A percentile compares a stretch with the other conserved stretches of the same genome.
Conservation (phyloP, 805 yeast species). For the Wickerhamomyces kurtzmanii region DNA sequence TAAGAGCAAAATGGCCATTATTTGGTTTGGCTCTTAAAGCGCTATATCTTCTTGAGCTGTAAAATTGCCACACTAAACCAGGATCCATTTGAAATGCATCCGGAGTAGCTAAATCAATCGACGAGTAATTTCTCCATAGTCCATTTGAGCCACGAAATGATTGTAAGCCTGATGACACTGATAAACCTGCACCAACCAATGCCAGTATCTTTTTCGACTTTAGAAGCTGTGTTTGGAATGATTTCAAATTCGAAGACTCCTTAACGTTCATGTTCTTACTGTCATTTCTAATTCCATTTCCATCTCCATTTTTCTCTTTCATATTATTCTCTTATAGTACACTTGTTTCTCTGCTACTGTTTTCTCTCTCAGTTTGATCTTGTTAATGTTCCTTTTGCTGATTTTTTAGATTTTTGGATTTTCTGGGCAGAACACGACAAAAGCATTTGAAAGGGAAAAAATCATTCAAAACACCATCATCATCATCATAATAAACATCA, state of each 20-base stretch:
- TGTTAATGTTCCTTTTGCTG: too few species aligned
- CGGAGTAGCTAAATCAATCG: conserved; percentile 83
- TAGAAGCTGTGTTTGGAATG: conserved; percentile 40
- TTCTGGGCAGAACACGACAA: too few species aligned
- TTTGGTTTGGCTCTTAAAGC: conserved; percentile 69
- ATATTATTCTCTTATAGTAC: too few species aligned
- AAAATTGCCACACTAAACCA: conserved; percentile 85
- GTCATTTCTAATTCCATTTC: too few species aligned
- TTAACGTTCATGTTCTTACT: neutral
- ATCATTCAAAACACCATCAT: too few species aligned
- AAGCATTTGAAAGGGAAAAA: too few species aligned
- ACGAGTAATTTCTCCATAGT: conserved; percentile 66
- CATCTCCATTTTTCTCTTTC: too few species aligned
- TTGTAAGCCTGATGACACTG: conserved; percentile 68
- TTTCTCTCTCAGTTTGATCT: too few species aligned
- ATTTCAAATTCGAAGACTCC: conserved; percentile 6
- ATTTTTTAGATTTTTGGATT: too few species aligned
- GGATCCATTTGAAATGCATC: conserved; percentile 84
- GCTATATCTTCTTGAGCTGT: conserved; percentile 53
- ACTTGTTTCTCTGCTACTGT: too few species aligned
- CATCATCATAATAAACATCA: too few species aligned
- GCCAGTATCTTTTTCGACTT: conserved; percentile 43
- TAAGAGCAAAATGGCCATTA: conserved; percentile 60
- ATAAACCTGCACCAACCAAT: conserved; percentile 76
- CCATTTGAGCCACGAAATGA: conserved; percentile 69